phyloP scores from a whole-genome alignment of 2,329 filamentous ascomycete species.

The Magnaporthales sp. region DNA sequence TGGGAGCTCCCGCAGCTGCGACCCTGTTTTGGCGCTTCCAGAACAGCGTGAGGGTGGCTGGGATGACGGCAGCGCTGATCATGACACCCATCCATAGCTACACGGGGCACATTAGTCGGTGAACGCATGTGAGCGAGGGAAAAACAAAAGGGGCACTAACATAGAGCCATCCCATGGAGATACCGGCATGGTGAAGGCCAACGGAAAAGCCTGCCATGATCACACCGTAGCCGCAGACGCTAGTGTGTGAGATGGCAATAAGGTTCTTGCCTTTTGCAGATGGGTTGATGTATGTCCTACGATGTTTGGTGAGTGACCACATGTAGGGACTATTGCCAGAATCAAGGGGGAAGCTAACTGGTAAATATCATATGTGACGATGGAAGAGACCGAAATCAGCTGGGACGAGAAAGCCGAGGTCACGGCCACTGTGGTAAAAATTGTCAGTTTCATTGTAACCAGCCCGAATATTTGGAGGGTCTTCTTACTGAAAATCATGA shows the following conservation, averaged over 20 bases:
- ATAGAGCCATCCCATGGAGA: conserved; percentile 69
- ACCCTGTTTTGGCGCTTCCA: conserved; percentile 75
- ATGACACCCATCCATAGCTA: conserved; percentile 66
- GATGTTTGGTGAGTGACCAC: neutral
- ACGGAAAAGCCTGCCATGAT: conserved; percentile 73
- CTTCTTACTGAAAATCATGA: conserved; percentile 59
- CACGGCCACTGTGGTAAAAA: conserved; percentile 60
- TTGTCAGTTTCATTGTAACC: neutral
- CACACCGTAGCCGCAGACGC: conserved; percentile 58
- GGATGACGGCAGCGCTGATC: conserved; percentile 77
- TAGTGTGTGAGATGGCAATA: conserved; percentile 70
- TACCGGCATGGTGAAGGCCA: conserved; percentile 63
- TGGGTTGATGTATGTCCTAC: conserved; percentile 74
- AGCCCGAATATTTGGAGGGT: neutral
- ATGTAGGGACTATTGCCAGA: neutral
- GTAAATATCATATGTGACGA: conserved; percentile 84
- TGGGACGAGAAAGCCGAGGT: conserved; percentile 77
- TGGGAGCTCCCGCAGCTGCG: conserved; percentile 63
- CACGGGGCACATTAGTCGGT: neutral
- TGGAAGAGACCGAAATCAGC: conserved; percentile 79
- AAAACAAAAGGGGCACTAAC: neutral
- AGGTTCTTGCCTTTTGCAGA: conserved; percentile 64
- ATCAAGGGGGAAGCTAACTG: neutral
- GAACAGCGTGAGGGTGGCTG: conserved; percentile 69
- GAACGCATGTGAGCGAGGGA: neutral